Evolutionary conservation across 441 rosid genomes (phyloP), one percentile per base, ranked within the genome.

Genomic region (Croton setiger): DNA sequence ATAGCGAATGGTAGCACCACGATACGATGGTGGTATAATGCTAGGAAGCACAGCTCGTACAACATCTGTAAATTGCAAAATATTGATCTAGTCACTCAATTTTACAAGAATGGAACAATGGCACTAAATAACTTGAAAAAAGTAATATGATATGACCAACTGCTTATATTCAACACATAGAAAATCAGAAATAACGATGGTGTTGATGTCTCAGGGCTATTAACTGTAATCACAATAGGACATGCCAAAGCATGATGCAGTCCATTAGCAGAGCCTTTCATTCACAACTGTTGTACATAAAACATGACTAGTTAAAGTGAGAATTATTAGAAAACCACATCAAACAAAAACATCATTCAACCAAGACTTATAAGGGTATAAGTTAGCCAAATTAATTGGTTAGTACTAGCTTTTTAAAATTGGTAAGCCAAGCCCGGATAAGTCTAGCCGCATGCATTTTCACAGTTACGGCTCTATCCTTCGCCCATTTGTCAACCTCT

Each of bases 1-100:
- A 74, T 92, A 94, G 69, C 98, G 96, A 81, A 92, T 74, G 55
- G 97, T 85, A 64, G 94, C 77, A 73, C 99, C 99, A 72, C 75
- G 86, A 75, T 86, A 94, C 37, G 97, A 87, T 61, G 99, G 99
- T 14, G 97, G 99, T 80, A 94, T 75, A 62, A 85, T 71, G 67
- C 74, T 76, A 35, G 99, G 97, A 72, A 94, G 83, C 77, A 70
- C 78, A 76, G 84, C 81, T 64, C 96, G 86, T 64, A 92, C 86
- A 69, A 86, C 74, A 75, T 87, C 99, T 94, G 87, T 64, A 78
- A n/a, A 82, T 63, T 68, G 51, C 66, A 64, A 53, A 37, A 64
- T 27, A 63, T 67, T 6, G 62, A 45, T 47, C 37, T 23, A 17
- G 7, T 10, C 35, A 45, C 58, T 61, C 33, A 69, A 55, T 72